phyloP scores from a whole-genome alignment of 441 rosid species.

The Croton laevigatus region DNA sequence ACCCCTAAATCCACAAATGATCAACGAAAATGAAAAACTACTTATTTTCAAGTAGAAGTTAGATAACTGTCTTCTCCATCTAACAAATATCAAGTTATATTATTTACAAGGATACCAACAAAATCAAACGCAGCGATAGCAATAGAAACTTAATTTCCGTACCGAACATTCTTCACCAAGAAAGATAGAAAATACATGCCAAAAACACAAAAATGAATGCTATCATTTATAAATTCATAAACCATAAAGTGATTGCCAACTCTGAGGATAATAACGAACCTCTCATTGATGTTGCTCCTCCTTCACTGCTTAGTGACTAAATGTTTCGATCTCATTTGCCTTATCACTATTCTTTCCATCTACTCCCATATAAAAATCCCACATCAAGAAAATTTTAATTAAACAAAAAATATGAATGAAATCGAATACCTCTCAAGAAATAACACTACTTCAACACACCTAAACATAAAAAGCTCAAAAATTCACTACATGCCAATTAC shows the following conservation, averaged over 20 bases:
- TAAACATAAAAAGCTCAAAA: conserved; percentile 18
- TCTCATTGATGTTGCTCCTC: conserved; percentile 93
- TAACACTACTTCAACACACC: background rate
- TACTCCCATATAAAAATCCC: conserved; percentile 33
- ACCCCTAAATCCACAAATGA: background rate
- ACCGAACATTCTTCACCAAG: background rate
- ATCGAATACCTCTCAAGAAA: conserved; percentile 13
- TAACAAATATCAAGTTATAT: background rate
- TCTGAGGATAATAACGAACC: conserved; percentile 38
- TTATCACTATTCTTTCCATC: conserved; percentile 63
- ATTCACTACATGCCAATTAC: conserved; percentile 9
- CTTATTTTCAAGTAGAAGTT: background rate
- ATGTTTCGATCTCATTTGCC: conserved; percentile 88
- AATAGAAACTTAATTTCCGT: background rate
- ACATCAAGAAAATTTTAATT: conserved; percentile 4
- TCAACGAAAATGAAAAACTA: background rate
- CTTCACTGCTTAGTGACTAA: conserved; percentile 96
- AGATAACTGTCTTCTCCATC: background rate
- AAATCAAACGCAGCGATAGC: background rate
- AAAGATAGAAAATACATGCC: background rate
- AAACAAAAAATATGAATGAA: conserved; percentile 16
- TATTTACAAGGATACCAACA: background rate
- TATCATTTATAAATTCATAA: background rate
- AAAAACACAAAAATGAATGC: background rate
- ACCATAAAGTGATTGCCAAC: conserved; percentile 1